Percentiles rank a stretch among this genome's conserved stretches.
Conservation (phyloP, 2,329 filamentous ascomycete genomes). For the Lachnellula hyalina region DNA sequence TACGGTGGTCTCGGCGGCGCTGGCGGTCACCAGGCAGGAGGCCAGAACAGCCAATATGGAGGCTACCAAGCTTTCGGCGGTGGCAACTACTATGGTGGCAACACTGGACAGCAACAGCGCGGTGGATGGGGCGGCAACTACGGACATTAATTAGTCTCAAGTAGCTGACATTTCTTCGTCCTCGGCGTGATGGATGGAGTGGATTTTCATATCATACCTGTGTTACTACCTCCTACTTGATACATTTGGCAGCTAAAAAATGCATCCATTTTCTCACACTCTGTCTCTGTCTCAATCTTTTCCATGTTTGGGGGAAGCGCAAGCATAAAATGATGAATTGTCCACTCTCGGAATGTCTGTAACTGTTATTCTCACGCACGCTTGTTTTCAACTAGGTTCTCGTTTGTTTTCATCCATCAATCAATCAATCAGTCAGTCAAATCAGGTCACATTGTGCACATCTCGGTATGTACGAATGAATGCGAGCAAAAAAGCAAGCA, state of each 20-base stretch:
- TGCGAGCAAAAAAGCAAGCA: no score
- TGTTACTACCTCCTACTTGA: slow-evolving; percentile 26
- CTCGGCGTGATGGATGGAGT: slow-evolving; percentile 22
- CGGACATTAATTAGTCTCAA: slow-evolving; percentile 28
- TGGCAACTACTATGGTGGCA: slow-evolving; percentile 34
- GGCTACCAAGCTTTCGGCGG: slow-evolving; percentile 42
- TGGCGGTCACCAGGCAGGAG: slow-evolving; percentile 40
- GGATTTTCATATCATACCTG: slow-evolving; percentile 24
- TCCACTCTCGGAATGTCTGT: slow-evolving; percentile 1
- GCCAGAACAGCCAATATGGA: slow-evolving; percentile 37
- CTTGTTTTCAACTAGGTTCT: slow-evolving; percentile 12
- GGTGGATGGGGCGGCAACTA: slow-evolving; percentile 47
- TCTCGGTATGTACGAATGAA: no score
- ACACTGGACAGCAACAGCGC: slow-evolving; percentile 38
- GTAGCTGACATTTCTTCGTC: slow-evolving; percentile 21
- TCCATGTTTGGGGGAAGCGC: not conserved
- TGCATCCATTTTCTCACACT: slow-evolving; percentile 4
- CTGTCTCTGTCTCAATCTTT: not conserved
- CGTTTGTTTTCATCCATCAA: not conserved
- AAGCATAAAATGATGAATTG: not conserved
- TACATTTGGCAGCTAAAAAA: not conserved
- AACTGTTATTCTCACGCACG: not conserved
- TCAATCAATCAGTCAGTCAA: no score
- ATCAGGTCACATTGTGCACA: no score
- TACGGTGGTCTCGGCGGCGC: slow-evolving; percentile 42